phyloP scores from a whole-genome alignment of 495 filamentous ascomycete genomes.

The Lepidopterella palustris region DNA sequence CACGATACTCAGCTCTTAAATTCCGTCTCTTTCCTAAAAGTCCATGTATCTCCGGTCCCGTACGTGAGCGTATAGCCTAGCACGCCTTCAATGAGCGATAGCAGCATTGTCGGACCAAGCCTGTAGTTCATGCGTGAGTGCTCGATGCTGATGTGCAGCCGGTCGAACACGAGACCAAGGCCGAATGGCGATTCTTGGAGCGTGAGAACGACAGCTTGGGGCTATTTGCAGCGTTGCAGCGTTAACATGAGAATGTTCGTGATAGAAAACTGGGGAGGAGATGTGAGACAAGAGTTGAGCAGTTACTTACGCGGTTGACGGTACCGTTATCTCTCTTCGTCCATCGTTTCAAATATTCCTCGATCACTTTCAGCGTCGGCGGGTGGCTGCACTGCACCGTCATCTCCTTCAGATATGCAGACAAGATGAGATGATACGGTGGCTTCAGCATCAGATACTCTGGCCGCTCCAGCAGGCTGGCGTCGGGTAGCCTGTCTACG shows the following conservation, averaged over 20 bases:
- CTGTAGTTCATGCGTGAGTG: not conserved
- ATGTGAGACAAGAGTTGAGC: not conserved
- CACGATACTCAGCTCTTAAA: constrained; percentile 5
- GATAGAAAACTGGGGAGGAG: not conserved
- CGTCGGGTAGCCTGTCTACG: constrained; percentile 2
- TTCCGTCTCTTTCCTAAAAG: constrained; percentile 8
- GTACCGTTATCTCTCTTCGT: constrained; percentile 13
- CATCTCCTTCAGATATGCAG: not conserved
- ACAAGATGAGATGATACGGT: constrained; percentile 11
- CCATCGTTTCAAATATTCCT: constrained; percentile 15
- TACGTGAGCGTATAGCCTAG: constrained; percentile 5
- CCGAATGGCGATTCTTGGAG: constrained; percentile 11
- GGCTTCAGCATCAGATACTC: constrained; percentile 15
- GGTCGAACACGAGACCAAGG: not conserved
- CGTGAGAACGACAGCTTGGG: not conserved
- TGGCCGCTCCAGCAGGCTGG: constrained; percentile 2
- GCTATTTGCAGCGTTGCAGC: not conserved
- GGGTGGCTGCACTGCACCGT: constrained; percentile 10
- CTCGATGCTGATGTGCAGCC: constrained; percentile 6
- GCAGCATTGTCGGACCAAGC: constrained; percentile 6
- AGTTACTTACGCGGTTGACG: constrained; percentile 6
- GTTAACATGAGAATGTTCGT: not conserved
- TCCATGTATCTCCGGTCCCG: constrained; percentile 5
- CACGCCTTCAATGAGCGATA: constrained; percentile 9
- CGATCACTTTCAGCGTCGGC: constrained; percentile 8